A percentile compares a stretch with the other conserved stretches of the same genome.
Evolutionary conservation across 148 eudicot genomes (phyloP).

Genomic region (Fagopyrum tataricum): DNA sequence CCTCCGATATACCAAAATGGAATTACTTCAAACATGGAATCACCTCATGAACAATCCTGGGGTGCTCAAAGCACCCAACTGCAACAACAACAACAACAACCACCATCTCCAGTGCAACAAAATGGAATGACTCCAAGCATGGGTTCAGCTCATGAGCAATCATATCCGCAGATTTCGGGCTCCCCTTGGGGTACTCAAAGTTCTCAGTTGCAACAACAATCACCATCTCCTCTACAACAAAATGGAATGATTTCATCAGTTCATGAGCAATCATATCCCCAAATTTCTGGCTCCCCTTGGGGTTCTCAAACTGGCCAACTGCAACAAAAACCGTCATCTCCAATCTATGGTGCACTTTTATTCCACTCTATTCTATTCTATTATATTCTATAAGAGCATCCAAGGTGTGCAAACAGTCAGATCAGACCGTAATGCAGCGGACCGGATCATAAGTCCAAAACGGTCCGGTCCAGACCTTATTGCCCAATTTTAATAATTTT

Average conservation of each 20-base stretch:
- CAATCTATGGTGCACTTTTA: conserved; percentile 45
- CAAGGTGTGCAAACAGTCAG: too few species aligned
- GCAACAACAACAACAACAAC: conserved; percentile 8
- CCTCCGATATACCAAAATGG: conserved; percentile 23
- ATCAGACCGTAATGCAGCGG: too few species aligned
- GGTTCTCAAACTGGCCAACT: conserved; percentile 10
- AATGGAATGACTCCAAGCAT: conserved; percentile 49
- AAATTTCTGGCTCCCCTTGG: neutral
- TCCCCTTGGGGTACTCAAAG: conserved; percentile 67
- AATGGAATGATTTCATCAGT: conserved; percentile 48
- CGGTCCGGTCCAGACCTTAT: too few species aligned
- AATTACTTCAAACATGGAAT: neutral
- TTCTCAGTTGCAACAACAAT: conserved; percentile 6
- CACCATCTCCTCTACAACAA: conserved; percentile 34
- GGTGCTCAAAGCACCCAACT: neutral
- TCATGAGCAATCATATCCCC: conserved; percentile 41
- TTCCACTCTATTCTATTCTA: conserved; percentile 3
- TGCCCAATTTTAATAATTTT: too few species aligned
- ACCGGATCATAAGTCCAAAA: too few species aligned
- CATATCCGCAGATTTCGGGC: conserved; percentile 39
- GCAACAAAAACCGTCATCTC: conserved; percentile 61
- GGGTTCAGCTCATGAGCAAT: conserved; percentile 45
- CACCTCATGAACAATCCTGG: neutral
- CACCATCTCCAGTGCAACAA: conserved; percentile 35
- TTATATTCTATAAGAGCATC: neutral